Evolutionary conservation across 2,329 filamentous ascomycete species (phyloP).

Genomic region (Sclerotinia glacialis): DNA sequence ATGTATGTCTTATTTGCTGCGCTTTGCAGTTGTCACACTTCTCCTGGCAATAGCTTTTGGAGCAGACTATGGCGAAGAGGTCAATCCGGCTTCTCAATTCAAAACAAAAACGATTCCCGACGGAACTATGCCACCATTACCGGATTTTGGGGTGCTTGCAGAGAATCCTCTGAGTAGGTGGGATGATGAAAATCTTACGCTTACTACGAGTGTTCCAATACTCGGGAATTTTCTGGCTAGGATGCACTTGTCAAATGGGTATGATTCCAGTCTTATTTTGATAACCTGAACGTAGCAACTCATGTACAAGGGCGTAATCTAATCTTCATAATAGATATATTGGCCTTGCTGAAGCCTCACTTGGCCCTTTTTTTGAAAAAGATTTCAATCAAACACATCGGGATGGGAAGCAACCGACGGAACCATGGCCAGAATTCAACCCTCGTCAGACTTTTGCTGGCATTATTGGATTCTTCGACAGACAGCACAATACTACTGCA

Average conservation of each 20-base stretch:
- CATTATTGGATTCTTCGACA: constrained; percentile 65
- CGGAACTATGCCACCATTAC: constrained; percentile 14
- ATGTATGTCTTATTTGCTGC: not conserved
- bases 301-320: not conserved
- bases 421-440: constrained; percentile 66
- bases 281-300: not conserved
- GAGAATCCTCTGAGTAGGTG: constrained; percentile 13
- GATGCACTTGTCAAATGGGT: constrained; percentile 27
- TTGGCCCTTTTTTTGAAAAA: constrained; percentile 28
- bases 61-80: constrained; percentile 17
- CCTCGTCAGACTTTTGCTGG: constrained; percentile 64
- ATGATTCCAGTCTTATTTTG: constrained; percentile 7
- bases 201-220: constrained; percentile 21
- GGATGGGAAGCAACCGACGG: constrained; percentile 32
- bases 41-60: not conserved
- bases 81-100: constrained; percentile 22
- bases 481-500: constrained; percentile 51
- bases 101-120: constrained; percentile 24
- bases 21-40: not conserved
- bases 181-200: constrained; percentile 12
- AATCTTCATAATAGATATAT: constrained; percentile 21
- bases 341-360: constrained; percentile 21
- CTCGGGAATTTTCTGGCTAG: constrained; percentile 25
- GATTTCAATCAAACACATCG: constrained; percentile 28
- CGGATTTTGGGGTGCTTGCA: constrained; percentile 17